Conservation (phyloP, 208 protist genomes). For the Trypanosoma melophagium region DNA sequence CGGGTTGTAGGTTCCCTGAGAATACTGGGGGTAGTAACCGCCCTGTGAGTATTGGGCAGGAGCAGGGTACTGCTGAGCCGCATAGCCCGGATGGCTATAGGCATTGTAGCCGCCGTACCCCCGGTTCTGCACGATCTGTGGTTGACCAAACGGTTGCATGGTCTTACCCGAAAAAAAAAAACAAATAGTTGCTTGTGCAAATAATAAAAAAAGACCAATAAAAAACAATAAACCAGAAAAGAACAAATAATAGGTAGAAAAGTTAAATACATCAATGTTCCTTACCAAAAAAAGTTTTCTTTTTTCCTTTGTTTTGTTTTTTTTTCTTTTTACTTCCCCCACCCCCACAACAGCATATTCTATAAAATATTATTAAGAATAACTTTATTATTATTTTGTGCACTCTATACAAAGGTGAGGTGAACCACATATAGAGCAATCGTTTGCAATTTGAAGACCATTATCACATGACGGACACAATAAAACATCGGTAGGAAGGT, state of each 20-base stretch:
- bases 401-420: constrained; percentile 48
- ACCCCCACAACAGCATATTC: too few species aligned
- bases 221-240: constrained; percentile 8
- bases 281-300: too few species aligned
- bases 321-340: too few species aligned
- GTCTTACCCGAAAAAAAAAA: constrained; percentile 14
- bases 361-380: background rate
- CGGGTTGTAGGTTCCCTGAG: constrained; percentile 27
- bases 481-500: constrained; percentile 69
- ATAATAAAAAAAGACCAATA: constrained; percentile 14
- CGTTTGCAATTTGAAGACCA: constrained; percentile 40
- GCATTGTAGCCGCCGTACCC: constrained; percentile 34
- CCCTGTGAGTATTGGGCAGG: constrained; percentile 26
- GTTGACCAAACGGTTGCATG: constrained; percentile 32
- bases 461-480: constrained; percentile 50
- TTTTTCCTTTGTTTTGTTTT: too few species aligned
- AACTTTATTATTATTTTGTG: too few species aligned
- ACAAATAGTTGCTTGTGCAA: constrained; percentile 2
- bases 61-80: constrained; percentile 19
- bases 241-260: background rate
- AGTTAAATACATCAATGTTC: background rate
- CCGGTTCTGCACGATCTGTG: constrained; percentile 26
- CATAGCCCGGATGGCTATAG: constrained; percentile 34
- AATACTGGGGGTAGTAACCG: constrained; percentile 29
- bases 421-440: constrained; percentile 47